phyloP scores from a whole-genome alignment of 1,139 yeast genomes.

The Sugiyamaella neomexicana region DNA sequence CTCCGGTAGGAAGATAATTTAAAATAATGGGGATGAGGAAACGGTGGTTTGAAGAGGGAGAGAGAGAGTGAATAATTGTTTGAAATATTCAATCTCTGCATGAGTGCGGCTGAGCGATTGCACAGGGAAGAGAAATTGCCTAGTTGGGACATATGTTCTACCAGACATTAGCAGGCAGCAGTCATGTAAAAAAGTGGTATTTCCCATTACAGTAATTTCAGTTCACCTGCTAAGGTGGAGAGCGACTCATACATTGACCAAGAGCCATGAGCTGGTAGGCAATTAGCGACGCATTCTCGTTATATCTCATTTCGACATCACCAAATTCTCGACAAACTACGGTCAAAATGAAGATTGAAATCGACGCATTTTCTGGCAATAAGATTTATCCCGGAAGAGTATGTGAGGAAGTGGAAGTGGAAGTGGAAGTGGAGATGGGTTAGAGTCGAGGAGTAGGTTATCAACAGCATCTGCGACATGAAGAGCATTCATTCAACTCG shows the following conservation, averaged over 20 bases:
- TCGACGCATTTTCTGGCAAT: conserved; percentile 98
- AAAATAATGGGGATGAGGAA: conserved; percentile 4
- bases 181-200: background rate
- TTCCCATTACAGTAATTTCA: conserved; percentile 2
- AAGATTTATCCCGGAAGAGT: conserved; percentile 99
- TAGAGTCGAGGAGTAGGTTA: background rate
- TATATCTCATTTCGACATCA: conserved; percentile 15
- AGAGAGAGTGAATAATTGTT: background rate
- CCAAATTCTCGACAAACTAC: conserved; percentile 21
- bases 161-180: background rate
- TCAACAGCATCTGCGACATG: background rate
- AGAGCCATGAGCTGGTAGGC: background rate
- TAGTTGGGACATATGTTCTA: background rate
- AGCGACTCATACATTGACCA: conserved; percentile 1
- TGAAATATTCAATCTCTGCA: background rate
- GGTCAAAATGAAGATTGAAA: conserved; percentile 90
- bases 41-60: conserved; percentile 1
- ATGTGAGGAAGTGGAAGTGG: conserved; percentile 45
- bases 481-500: no score
- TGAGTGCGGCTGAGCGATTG: conserved; percentile 13
- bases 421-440: background rate
- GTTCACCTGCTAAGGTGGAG: background rate
- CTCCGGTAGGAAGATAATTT: conserved; percentile 66
- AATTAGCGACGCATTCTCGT: conserved; percentile 2
- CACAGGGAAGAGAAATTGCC: background rate